Conservation (phyloP, 2,329 filamentous ascomycete genomes). For the Lomentospora prolificans region DNA sequence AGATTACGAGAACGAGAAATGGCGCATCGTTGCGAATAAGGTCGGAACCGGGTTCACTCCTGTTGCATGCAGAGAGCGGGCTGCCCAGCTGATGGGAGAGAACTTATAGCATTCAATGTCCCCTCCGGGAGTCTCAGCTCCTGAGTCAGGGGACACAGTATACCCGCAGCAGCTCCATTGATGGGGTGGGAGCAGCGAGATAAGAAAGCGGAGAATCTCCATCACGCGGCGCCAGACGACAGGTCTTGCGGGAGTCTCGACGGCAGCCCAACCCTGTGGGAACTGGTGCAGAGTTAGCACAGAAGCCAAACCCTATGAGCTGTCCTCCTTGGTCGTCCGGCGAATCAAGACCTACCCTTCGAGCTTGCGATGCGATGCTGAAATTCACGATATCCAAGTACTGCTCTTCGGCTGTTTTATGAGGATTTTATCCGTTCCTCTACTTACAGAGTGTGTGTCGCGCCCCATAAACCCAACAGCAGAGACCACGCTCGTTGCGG, state of each 20-base stretch:
- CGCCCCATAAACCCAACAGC: no score
- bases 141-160: constrained; percentile 36
- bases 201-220: constrained; percentile 7
- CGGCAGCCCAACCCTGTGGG: neutral
- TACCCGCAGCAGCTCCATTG: constrained; percentile 31
- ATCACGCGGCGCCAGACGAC: neutral
- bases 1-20: constrained; percentile 85
- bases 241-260: neutral
- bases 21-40: constrained; percentile 85
- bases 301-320: neutral
- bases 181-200: constrained; percentile 14
- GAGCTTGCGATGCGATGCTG: no score
- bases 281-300: neutral
- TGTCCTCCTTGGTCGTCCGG: neutral
- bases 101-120: constrained; percentile 47
- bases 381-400: no score
- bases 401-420: no score
- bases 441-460: no score
- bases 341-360: neutral
- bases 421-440: no score
- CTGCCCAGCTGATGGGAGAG: constrained; percentile 48
- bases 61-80: constrained; percentile 75
- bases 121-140: constrained; percentile 35
- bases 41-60: constrained; percentile 85
- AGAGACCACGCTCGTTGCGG: no score